A percentile compares a stretch with the other conserved stretches of the same genome.
These are phyloP conservation scores for fission yeast (Schizosaccharomyces pombe) DNA, from an alignment of 805 yeast species.

Conservation along the genomic window ASM294v3 CU329670.1:2752001-2752500, in stretches of 20 bases:
- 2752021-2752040: conserved; percentile 3
- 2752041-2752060: conserved; percentile 28
- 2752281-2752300: conserved; percentile 39
- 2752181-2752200: conserved; percentile 26
- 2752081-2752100: conserved; percentile 24
- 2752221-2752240: conserved; percentile 82
- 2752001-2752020: conserved; percentile 4
- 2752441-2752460: conserved; percentile 28
- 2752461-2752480: conserved; percentile 67
- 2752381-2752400: conserved; percentile 7
- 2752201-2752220: conserved; percentile 45
- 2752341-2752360: not conserved
- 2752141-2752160: not conserved
- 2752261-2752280: conserved; percentile 36
- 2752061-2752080: conserved; percentile 35
- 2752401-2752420: conserved; percentile 15
- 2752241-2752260: conserved; percentile 20
- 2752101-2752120: conserved; percentile 20
- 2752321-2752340: conserved; percentile 49
- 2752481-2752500: conserved; percentile 30
- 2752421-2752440: conserved; percentile 23
- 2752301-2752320: conserved; percentile 84
- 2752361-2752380: not conserved
- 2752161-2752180: conserved; percentile 5
- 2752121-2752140: conserved; percentile 2